Conservation (phyloP, 371 early-diverging fungal genomes). For the Rhizopus arrhizus region DNA sequence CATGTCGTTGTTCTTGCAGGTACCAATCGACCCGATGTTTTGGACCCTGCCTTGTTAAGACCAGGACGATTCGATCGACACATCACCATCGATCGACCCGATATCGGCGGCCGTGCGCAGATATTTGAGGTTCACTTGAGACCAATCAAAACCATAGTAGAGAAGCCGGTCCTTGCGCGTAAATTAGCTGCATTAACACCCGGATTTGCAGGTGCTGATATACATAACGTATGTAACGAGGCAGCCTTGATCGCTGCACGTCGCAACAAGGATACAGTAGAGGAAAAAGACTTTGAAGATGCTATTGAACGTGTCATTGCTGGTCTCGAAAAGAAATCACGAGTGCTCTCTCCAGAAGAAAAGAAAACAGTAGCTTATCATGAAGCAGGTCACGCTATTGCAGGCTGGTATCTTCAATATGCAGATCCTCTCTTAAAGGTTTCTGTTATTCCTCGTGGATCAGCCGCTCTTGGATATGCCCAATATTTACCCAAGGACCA, state of each 20-base stretch:
- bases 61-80: conserved; percentile 99
- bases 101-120: conserved; percentile 91
- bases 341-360: conserved; percentile 94
- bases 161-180: conserved; percentile 70
- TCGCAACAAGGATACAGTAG: conserved; percentile 67
- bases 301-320: conserved; percentile 98
- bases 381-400: conserved; percentile 98
- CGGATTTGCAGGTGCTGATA: conserved; percentile 97
- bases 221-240: conserved; percentile 98
- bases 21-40: conserved; percentile 92
- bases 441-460: conserved; percentile 95
- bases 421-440: conserved; percentile 96
- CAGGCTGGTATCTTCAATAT: conserved; percentile 94
- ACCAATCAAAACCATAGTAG: conserved; percentile 88
- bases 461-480: conserved; percentile 95
- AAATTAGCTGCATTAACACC: conserved; percentile 94
- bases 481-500: conserved; percentile 97
- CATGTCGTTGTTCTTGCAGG: conserved; percentile 95
- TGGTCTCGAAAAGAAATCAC: conserved; percentile 95
- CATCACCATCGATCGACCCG: conserved; percentile 95
- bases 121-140: conserved; percentile 96
- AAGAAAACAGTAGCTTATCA: conserved; percentile 98
- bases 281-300: conserved; percentile 88
- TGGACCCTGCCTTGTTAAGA: conserved; percentile 91
- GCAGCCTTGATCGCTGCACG: conserved; percentile 97